Evolutionary conservation across 805 yeast species (phyloP).

Genomic region (Candida andamanensis): DNA sequence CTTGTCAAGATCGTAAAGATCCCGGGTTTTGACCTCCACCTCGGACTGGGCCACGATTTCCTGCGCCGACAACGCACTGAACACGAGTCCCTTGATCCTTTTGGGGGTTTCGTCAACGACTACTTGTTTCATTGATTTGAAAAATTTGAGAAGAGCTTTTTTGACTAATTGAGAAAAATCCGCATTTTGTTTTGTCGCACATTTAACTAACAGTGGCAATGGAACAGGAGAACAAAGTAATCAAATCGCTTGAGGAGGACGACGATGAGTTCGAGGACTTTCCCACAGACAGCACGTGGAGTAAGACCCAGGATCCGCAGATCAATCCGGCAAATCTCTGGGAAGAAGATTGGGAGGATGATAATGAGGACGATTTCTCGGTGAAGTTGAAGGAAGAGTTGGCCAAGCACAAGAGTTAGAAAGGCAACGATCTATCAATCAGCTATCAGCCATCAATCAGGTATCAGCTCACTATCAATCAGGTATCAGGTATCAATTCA

Average conservation of each 20-base stretch:
- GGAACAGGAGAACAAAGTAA: slow-evolving; percentile 29
- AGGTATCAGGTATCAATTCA: too few species aligned
- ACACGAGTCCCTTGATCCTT: slow-evolving; percentile 83
- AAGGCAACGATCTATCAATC: neutral
- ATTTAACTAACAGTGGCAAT: slow-evolving; percentile 3
- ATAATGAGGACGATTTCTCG: slow-evolving; percentile 88
- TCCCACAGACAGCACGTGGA: slow-evolving; percentile 81
- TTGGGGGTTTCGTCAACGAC: slow-evolving; percentile 83
- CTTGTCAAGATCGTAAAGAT: slow-evolving; percentile 83
- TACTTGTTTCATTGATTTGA: slow-evolving; percentile 38
- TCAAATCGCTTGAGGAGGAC: slow-evolving; percentile 86
- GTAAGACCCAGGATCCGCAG: slow-evolving; percentile 57
- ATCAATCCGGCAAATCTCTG: slow-evolving; percentile 62
- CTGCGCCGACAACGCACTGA: slow-evolving; percentile 86
- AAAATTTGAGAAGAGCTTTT: slow-evolving; percentile 1
- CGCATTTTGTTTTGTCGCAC: too few species aligned
- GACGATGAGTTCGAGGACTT: slow-evolving; percentile 98
- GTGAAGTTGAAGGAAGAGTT: slow-evolving; percentile 55
- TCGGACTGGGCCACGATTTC: slow-evolving; percentile 92
- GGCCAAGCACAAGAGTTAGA: slow-evolving; percentile 12
- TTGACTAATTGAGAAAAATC: neutral
- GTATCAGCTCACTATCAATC: too few species aligned
- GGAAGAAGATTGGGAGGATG: slow-evolving; percentile 99
- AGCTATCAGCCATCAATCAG: too few species aligned
- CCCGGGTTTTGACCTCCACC: slow-evolving; percentile 88